Evolutionary conservation across 2,329 filamentous ascomycete species (phyloP).

Genomic region (Venturia carpophila): DNA sequence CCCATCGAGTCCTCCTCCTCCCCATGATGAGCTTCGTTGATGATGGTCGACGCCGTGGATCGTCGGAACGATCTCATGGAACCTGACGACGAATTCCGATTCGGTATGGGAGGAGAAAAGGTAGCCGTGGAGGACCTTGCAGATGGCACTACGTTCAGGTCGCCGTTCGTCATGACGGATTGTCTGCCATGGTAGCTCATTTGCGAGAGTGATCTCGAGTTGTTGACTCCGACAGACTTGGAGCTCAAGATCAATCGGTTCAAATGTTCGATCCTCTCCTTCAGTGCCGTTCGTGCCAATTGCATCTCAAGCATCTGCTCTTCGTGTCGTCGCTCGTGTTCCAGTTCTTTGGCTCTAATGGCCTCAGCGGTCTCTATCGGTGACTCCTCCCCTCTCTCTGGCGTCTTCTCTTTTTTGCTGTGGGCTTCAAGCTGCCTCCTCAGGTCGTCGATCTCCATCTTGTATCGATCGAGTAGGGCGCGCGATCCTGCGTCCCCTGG

Average conservation of each 20-base stretch:
- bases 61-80: conserved; percentile 24
- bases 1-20: conserved; percentile 50
- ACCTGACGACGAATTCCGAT: conserved; percentile 21
- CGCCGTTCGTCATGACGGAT: conserved; percentile 30
- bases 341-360: conserved; percentile 55
- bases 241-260: conserved; percentile 93
- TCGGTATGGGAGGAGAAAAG: conserved; percentile 31
- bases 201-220: conserved; percentile 35
- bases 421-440: conserved; percentile 75
- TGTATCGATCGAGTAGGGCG: conserved; percentile 84
- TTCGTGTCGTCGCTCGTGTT: conserved; percentile 80
- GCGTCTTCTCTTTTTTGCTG: conserved; percentile 45
- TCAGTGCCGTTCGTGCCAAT: conserved; percentile 85
- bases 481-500: conserved; percentile 75
- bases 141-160: conserved; percentile 34
- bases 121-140: conserved; percentile 33
- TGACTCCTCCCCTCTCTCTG: conserved; percentile 47
- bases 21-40: conserved; percentile 31
- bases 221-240: conserved; percentile 89
- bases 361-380: conserved; percentile 62
- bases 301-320: conserved; percentile 99
- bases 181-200: conserved; percentile 31
- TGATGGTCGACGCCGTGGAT: conserved; percentile 11
- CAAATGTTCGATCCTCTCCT: conserved; percentile 94
- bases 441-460: conserved; percentile 83